Conservation (phyloP, 805 yeast genomes). For the Kazachstania bromeliacearum region DNA sequence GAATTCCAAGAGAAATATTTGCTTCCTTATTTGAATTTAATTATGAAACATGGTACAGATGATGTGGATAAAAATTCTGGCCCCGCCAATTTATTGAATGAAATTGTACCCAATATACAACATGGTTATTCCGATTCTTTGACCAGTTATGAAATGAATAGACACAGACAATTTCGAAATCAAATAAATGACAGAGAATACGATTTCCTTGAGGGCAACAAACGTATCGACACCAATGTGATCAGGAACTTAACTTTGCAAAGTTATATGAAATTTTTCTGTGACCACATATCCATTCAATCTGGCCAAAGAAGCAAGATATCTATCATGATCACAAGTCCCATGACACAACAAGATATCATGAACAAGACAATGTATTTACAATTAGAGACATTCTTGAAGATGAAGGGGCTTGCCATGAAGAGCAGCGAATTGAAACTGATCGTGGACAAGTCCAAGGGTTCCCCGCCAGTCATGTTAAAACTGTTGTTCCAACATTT, state of each 20-base stretch:
- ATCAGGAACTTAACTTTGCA: constrained; percentile 28
- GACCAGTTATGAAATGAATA: constrained; percentile 24
- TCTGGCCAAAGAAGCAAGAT: constrained; percentile 34
- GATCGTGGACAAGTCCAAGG: constrained; percentile 32
- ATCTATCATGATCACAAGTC: constrained; percentile 35
- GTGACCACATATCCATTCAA: constrained; percentile 27
- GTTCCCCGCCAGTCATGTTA: constrained; percentile 31
- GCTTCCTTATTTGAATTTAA: constrained; percentile 30
- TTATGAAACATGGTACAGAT: constrained; percentile 6
- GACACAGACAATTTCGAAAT: constrained; percentile 43
- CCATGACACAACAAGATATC: constrained; percentile 31
- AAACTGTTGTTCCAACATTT: constrained; percentile 38
- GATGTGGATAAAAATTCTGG: constrained; percentile 12
- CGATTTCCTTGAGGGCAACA: constrained; percentile 30
- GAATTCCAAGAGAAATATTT: constrained; percentile 32
- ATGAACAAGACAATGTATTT: constrained; percentile 29
- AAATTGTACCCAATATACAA: constrained; percentile 29
- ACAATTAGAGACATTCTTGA: constrained; percentile 37
- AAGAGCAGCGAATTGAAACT: constrained; percentile 31
- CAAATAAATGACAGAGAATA: constrained; percentile 39
- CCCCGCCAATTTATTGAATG: constrained; percentile 30
- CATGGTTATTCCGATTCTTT: constrained; percentile 23
- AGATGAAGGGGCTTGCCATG: constrained; percentile 40
- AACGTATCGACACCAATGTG: constrained; percentile 28
- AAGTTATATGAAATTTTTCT: constrained; percentile 32